Base-by-base conservation (phyloP, 225 moss, liverwort and hornwort species). In the Pleurozium schreberi region DNA sequence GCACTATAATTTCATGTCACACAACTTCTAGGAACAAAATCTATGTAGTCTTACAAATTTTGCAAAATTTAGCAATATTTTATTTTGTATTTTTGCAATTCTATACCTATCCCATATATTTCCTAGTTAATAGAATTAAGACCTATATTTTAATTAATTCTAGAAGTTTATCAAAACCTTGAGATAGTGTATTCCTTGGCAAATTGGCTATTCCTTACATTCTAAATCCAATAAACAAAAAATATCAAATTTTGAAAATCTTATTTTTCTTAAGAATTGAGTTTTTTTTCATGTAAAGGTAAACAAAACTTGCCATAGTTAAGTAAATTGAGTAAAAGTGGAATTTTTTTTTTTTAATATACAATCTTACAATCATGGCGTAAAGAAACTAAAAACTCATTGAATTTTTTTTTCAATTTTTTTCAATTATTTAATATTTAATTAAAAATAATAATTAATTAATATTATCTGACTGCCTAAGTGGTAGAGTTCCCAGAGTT, bases 231-330 rank as follows among this genome's bases (percentile, higher is more conserved):
- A 21, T 14, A 36, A 52, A 14, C 0, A 36, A 0, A 52, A 36
- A 2, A 5, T 22, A 14, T 34, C 21, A 34, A 52, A 50, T 34
- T 34, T 52, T 4, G 1, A 34, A 70, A 18, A 76, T 36, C 5
- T 20, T 52, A 9, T 14, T 34, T 76, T 52, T 14, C 3, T 13
- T 19, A 3, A 36, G 0, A 3, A 36, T 52, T 52, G 14, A 36
- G 1, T 5, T 5, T 13, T 52, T 52, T 75, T 14, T 76, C 1
- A 23, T 0, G 23, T 0, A 50, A 1, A 0, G 23, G 36, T 14
- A 8, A 13, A 8, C 0, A 52, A 34, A 52, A 36, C 1, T 0
- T 34, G 1, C 2, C 1, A 21, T 21, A 0, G 12, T 34, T 5
- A 22, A 22, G 8, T 50, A 13, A 34, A 52, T 34, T 34, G 14